phyloP scores from a whole-genome alignment of 202 grass and related monocot species.

The Panicum virgatum region DNA sequence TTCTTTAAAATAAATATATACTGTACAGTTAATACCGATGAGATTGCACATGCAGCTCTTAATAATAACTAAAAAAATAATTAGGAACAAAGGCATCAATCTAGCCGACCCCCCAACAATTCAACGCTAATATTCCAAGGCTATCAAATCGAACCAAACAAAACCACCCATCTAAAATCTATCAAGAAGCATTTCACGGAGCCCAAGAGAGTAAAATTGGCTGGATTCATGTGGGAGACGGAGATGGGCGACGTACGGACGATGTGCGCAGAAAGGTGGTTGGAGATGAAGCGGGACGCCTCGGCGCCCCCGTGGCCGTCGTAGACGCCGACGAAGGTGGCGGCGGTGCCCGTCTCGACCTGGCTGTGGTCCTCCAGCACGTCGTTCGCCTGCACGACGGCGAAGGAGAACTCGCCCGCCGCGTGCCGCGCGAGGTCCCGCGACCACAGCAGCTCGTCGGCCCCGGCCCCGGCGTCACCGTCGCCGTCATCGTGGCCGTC shows the following conservation, averaged over 20 bases:
- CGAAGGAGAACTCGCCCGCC: slow-evolving; percentile 85
- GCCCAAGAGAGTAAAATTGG: neutral
- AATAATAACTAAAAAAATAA: neutral
- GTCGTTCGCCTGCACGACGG: slow-evolving; percentile 94
- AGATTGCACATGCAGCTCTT: slow-evolving; percentile 5
- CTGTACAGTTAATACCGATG: neutral
- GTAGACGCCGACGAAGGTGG: slow-evolving; percentile 92
- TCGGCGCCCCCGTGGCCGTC: slow-evolving; percentile 96
- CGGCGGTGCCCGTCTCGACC: slow-evolving; percentile 70
- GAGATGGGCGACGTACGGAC: slow-evolving; percentile 59
- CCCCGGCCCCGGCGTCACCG: slow-evolving; percentile 35
- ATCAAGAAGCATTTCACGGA: neutral
- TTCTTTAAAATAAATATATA: neutral
- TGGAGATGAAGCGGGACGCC: slow-evolving; percentile 84
- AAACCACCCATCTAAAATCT: neutral
- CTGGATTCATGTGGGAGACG: neutral
- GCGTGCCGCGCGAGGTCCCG: slow-evolving; percentile 70
- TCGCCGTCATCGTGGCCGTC: slow-evolving; percentile 21
- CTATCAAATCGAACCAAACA: neutral
- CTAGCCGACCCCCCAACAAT: neutral
- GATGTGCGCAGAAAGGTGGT: slow-evolving; percentile 81
- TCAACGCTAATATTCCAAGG: slow-evolving; percentile 15
- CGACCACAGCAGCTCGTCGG: slow-evolving; percentile 82
- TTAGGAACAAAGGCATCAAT: neutral
- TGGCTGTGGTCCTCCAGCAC: slow-evolving; percentile 94